These are phyloP conservation scores for Calvatia gigantea DNA, from an alignment of 768 basidiomycete genomes.

Conservation along the genomic window DNA sequence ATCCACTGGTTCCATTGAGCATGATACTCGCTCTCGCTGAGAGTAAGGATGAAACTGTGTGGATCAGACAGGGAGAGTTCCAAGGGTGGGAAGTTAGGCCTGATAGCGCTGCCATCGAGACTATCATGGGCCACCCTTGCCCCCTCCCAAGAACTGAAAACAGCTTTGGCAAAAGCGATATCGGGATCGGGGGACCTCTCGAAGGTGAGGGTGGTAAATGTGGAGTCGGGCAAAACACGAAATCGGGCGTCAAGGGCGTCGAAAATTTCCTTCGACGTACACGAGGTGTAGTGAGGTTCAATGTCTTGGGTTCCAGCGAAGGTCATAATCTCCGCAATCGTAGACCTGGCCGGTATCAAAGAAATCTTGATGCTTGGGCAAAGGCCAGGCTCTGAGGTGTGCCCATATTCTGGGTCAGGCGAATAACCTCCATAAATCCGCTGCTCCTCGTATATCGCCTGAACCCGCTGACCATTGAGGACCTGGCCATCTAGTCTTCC, in stretches of 20 bases:
- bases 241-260: conserved; percentile 8
- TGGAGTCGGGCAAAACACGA: neutral
- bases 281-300: neutral
- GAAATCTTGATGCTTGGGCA: conserved; percentile 10
- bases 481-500: conserved; percentile 31
- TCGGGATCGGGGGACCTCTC: neutral
- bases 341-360: neutral
- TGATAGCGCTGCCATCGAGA: conserved; percentile 30
- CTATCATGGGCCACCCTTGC: conserved; percentile 36
- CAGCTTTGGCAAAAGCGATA: conserved; percentile 29
- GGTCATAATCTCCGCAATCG: neutral
- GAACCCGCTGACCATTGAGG: conserved; percentile 40
- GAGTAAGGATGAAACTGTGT: conserved; percentile 45
- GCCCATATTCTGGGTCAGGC: neutral
- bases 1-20: conserved; percentile 51
- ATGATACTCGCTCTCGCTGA: conserved; percentile 44
- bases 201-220: conserved; percentile 5
- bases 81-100: conserved; percentile 27
- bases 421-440: conserved; percentile 1
- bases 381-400: no score
- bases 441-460: conserved; percentile 39
- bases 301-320: conserved; percentile 4
- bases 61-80: conserved; percentile 44
- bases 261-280: conserved; percentile 6
- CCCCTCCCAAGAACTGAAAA: conserved; percentile 46